Conservation (phyloP, 108 stramenopile species). For the Conticribra guillardii region DNA sequence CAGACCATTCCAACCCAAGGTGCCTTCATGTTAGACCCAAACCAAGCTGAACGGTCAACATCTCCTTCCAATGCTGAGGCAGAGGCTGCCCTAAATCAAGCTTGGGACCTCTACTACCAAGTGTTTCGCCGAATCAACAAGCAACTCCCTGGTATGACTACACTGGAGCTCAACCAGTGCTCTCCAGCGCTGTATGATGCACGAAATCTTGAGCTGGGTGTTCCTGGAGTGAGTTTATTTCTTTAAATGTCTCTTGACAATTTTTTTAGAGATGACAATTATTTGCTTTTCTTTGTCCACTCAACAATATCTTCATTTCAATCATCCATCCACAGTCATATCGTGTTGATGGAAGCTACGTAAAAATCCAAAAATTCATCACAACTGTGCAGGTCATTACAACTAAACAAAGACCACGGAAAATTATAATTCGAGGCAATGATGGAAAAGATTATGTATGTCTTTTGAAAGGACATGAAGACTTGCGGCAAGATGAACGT, state of each 20-base stretch:
- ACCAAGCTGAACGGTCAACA: constrained; percentile 24
- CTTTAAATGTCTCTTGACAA: too few relatives aligned
- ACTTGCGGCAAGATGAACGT: constrained; percentile 99
- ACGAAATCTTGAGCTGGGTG: constrained; percentile 89
- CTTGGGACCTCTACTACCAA: constrained; percentile 97
- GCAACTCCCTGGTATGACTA: constrained; percentile 86
- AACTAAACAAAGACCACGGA: constrained; percentile 98
- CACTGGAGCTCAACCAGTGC: constrained; percentile 88
- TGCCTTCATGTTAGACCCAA: constrained; percentile 40
- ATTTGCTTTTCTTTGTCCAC: too few relatives aligned
- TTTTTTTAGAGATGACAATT: too few relatives aligned
- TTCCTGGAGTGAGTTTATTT: too few relatives aligned
- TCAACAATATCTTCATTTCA: too few relatives aligned
- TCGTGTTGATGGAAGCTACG: constrained; percentile 85
- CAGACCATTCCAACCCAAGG: constrained; percentile 67
- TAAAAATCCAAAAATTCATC: constrained; percentile 92
- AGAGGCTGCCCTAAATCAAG: constrained; percentile 90
- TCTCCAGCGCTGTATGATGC: constrained; percentile 89
- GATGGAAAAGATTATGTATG: constrained; percentile 98
- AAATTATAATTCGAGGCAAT: constrained; percentile 93
- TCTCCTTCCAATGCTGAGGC: constrained; percentile 67
- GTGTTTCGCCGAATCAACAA: constrained; percentile 96
- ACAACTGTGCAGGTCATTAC: constrained; percentile 91
- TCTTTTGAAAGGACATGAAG: constrained; percentile 99
- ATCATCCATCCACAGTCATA: too few relatives aligned